Evolutionary conservation across 257 asterid genomes (phyloP), one percentile per base, ranked within the genome.

Genomic region (Scutellaria galericulata): DNA sequence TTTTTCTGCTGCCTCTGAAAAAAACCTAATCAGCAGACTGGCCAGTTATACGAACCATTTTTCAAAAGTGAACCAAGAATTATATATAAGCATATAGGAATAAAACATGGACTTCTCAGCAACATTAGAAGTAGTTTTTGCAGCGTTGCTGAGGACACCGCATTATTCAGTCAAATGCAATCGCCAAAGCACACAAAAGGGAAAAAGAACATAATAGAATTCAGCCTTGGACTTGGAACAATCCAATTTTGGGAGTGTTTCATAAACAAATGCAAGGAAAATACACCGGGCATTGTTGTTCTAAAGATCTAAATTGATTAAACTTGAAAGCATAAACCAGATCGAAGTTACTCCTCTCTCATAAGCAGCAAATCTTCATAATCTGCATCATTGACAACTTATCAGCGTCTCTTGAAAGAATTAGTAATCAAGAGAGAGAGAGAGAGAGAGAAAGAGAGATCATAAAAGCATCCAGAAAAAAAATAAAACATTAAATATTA

Each of bases 341-440:
- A 46, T n/a, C 20, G 65, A 55, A n/a, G 41, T 53, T 64, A 7
- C 24, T 73, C 74, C 63, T 22, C 64, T 18, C 66, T 59, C 71
- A 71, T 20, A 65, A 12, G 62, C 14, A 35, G 27, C 12, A 37
- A 40, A 7, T 27, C 46, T 66, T 40, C 72, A 12, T 76, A 56
- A 75, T 59, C 86, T 82, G 83, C 79, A 68, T 22, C 65, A 73
- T 56, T 9, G 60, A 75, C 66, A 56, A 41, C 44, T 41, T 35
- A 46, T 44, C 27, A 68, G 72, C 9, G 4, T 12, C 59, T 31
- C 2, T 31, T 31, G 5, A 31, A 31, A 31, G 37, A 31, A 31
- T 2, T 31, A 31, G 37, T 31, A 31, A 31, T 31, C 37, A 3
- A 31, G 37, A 4, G 37, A 31, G 37, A 2, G 37, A 1, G 37